phyloP scores from a whole-genome alignment of 2,329 filamentous ascomycete species.

The Daldinia sp. region DNA sequence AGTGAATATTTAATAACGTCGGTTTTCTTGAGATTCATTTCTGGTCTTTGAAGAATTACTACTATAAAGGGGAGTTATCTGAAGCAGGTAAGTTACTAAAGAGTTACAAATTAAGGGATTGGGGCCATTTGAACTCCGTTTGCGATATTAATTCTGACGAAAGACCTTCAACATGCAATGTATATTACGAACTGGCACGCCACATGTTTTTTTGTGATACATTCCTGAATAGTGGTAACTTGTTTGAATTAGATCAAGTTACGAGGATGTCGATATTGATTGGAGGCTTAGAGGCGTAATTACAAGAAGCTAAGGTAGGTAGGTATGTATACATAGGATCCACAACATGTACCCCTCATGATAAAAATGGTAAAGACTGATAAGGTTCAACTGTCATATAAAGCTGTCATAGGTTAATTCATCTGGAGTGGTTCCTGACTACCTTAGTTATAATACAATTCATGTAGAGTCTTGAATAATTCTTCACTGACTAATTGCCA shows the following conservation, averaged over 20 bases:
- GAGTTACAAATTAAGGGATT: too few relatives aligned
- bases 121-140: too few relatives aligned
- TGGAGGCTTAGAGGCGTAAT: too few relatives aligned
- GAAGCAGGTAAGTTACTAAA: too few relatives aligned
- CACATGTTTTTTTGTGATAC: too few relatives aligned
- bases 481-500: background rate
- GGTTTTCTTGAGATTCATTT: background rate
- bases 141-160: too few relatives aligned
- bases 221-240: too few relatives aligned
- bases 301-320: too few relatives aligned
- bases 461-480: background rate
- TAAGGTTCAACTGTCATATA: conserved; percentile 1
- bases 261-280: too few relatives aligned
- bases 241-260: too few relatives aligned
- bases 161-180: too few relatives aligned
- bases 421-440: background rate
- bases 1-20: background rate
- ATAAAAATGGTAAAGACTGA: background rate
- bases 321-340: background rate
- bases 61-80: background rate
- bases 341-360: conserved; percentile 4
- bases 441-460: background rate
- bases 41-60: background rate
- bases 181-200: too few relatives aligned
- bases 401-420: background rate